These are phyloP conservation scores for Populus hybrid DNA, from an alignment of 441 rosid genomes.

Conservation along the genomic window DNA sequence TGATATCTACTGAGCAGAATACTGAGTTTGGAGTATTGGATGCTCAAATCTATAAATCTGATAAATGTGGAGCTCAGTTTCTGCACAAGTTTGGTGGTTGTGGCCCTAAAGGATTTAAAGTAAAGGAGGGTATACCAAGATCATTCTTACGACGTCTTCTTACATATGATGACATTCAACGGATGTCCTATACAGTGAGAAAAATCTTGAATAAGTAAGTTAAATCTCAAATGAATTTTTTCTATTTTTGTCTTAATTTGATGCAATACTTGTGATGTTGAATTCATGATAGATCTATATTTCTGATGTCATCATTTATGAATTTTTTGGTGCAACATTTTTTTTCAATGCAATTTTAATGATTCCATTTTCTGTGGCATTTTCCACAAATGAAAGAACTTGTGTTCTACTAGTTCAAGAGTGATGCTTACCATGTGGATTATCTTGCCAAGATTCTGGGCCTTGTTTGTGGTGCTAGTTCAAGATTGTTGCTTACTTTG, in stretches of 20 bases:
- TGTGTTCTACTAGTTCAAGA: not conserved
- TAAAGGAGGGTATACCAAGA: conserved; percentile 34
- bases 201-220: conserved; percentile 72
- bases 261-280: not conserved
- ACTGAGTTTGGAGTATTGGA: conserved; percentile 28
- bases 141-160: conserved; percentile 31
- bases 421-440: not conserved
- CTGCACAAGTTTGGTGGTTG: conserved; percentile 30
- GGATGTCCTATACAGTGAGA: conserved; percentile 45
- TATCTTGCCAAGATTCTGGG: not conserved
- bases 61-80: conserved; percentile 33
- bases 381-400: not conserved
- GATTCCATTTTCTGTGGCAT: not conserved
- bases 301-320: not conserved
- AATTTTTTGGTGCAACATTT: not conserved
- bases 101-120: conserved; percentile 31
- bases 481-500: not conserved
- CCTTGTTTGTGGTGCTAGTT: not conserved
- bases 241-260: not conserved
- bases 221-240: not conserved
- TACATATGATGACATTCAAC: conserved; percentile 47
- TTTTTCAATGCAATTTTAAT: not conserved
- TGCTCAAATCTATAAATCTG: conserved; percentile 26
- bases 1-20: conserved; percentile 26
- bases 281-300: not conserved